phyloP scores from a whole-genome alignment of 2,329 filamentous ascomycete genomes.

The Fusarium heterosporum region DNA sequence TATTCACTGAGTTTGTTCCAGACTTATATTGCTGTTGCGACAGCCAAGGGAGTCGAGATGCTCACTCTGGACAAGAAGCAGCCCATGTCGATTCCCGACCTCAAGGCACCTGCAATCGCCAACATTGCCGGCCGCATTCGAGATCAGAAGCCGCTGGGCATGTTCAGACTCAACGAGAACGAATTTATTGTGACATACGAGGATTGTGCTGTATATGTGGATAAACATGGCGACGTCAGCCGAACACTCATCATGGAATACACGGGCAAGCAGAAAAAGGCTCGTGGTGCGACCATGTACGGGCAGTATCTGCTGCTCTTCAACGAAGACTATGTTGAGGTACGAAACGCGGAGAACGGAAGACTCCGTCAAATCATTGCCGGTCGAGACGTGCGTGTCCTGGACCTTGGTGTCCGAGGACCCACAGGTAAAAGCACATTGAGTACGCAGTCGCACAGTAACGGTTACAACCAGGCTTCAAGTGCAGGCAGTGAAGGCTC shows the following conservation, averaged over 20 bases:
- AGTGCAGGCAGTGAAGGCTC: constrained; percentile 58
- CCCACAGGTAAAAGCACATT: constrained; percentile 64
- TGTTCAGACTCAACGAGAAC: constrained; percentile 93
- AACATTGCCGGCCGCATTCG: constrained; percentile 87
- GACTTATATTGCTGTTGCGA: constrained; percentile 90
- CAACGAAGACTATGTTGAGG: constrained; percentile 96
- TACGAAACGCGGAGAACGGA: constrained; percentile 96
- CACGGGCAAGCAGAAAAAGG: constrained; percentile 85
- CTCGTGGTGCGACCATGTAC: constrained; percentile 86
- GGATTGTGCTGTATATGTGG: constrained; percentile 96
- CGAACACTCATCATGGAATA: constrained; percentile 98
- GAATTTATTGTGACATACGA: constrained; percentile 96
- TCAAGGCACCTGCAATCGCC: constrained; percentile 80
- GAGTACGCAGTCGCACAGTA: constrained; percentile 50
- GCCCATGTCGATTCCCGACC: constrained; percentile 91
- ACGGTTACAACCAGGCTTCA: constrained; percentile 51
- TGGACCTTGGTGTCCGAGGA: constrained; percentile 84
- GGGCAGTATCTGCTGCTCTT: constrained; percentile 93
- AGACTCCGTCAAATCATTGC: constrained; percentile 93
- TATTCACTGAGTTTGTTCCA: constrained; percentile 97
- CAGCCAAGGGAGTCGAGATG: constrained; percentile 92
- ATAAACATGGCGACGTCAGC: constrained; percentile 96
- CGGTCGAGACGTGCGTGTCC: constrained; percentile 86
- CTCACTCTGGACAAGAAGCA: constrained; percentile 98
- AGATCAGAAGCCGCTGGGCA: constrained; percentile 87